Percentiles rank a stretch among this genome's conserved stretches.
Conservation (phyloP, 306 rosid species). For the Cucurbita moschata region DNA sequence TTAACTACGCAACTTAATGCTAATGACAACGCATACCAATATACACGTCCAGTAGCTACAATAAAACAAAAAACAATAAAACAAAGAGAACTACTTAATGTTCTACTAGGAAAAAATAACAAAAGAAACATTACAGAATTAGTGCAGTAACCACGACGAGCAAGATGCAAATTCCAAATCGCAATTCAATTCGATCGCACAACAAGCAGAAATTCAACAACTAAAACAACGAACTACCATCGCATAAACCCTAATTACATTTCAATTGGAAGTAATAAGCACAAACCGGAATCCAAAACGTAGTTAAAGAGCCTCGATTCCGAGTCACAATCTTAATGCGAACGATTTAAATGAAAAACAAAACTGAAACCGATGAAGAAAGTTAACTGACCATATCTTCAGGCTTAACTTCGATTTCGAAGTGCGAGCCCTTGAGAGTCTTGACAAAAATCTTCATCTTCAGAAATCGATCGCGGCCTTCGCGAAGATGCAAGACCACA, state of each 20-base stretch:
- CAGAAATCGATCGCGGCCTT: conserved; percentile 18
- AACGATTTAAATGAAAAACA: neutral
- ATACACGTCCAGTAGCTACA: neutral
- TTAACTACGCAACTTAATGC: neutral
- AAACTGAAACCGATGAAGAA: neutral
- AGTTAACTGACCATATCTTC: conserved; percentile 36
- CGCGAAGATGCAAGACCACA: conserved; percentile 9
- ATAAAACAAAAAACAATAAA: too few relatives aligned
- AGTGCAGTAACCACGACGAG: neutral
- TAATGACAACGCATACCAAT: neutral
- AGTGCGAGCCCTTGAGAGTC: conserved; percentile 81
- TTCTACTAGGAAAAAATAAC: neutral
- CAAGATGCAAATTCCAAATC: neutral
- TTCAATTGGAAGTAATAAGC: neutral
- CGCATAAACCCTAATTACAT: conserved; percentile 33
- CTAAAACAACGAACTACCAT: neutral
- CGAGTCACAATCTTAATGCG: neutral
- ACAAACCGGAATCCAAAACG: neutral
- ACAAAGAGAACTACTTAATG: neutral
- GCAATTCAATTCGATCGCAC: neutral
- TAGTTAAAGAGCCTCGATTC: neutral
- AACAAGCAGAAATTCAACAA: neutral
- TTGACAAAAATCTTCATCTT: conserved; percentile 82
- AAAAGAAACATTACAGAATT: neutral
- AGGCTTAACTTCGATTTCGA: conserved; percentile 74